Conservation (phyloP, 2,329 filamentous ascomycete genomes). For the Cladorrhinum sp. region DNA sequence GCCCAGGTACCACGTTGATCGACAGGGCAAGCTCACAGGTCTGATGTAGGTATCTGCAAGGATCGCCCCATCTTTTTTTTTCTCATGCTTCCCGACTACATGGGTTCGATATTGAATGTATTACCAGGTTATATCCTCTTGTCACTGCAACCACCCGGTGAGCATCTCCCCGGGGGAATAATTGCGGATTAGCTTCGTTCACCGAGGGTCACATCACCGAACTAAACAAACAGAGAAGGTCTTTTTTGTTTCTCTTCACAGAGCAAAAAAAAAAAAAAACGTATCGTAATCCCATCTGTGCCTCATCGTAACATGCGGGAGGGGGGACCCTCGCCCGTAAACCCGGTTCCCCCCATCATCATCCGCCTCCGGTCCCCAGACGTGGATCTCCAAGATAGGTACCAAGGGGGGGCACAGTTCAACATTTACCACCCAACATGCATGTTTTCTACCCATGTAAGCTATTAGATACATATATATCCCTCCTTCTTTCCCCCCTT, state of each 20-base stretch:
- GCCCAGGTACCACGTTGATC: not conserved
- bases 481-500: conserved; percentile 8
- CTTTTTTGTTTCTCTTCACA: no score
- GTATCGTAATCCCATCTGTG: no score
- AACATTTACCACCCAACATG: not conserved
- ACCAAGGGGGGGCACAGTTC: not conserved
- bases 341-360: no score
- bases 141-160: not conserved
- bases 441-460: not conserved
- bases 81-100: not conserved
- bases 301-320: no score
- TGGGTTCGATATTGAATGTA: not conserved
- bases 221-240: no score
- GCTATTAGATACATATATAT: not conserved
- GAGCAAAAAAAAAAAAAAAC: not conserved
- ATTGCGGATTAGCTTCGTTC: not conserved
- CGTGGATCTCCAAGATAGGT: not conserved
- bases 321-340: no score
- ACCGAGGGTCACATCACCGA: no score
- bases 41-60: no score
- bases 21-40: not conserved
- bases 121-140: not conserved
- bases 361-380: no score
- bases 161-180: not conserved
- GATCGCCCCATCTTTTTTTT: no score